Conservation (phyloP, 495 filamentous ascomycete genomes). For the Aspergillus taichungensis region DNA sequence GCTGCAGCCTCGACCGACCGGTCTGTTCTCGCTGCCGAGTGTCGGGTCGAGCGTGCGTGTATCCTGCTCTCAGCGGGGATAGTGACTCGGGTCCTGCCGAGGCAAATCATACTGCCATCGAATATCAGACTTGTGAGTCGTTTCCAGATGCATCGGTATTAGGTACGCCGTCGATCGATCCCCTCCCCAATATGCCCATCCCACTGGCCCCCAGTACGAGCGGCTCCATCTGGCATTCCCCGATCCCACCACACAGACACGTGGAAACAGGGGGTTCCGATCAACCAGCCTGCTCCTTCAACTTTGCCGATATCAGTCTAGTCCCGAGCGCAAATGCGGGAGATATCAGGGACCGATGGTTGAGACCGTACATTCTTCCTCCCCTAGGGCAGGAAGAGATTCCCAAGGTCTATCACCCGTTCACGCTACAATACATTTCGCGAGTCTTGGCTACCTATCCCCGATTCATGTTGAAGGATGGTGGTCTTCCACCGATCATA, state of each 20-base stretch:
- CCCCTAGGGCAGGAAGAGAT: constrained; percentile 19
- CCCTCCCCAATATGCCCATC: too few relatives aligned
- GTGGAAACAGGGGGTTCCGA: too few relatives aligned
- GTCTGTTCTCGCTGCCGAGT: constrained; percentile 28
- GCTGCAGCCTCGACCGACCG: constrained; percentile 28
- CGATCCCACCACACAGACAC: too few relatives aligned
- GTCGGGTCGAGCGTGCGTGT: constrained; percentile 21
- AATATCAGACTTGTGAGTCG: too few relatives aligned
- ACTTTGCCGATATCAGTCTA: constrained; percentile 11
- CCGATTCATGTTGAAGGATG: constrained; percentile 16
- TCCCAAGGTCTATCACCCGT: constrained; percentile 25
- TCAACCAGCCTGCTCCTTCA: neutral
- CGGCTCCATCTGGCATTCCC: too few relatives aligned
- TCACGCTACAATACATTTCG: constrained; percentile 28
- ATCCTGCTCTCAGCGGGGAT: constrained; percentile 2
- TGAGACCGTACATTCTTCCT: constrained; percentile 29
- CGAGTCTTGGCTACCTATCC: constrained; percentile 33
- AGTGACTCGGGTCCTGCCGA: too few relatives aligned
- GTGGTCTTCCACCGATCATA: constrained; percentile 29
- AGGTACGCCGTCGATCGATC: too few relatives aligned
- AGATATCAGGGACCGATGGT: constrained; percentile 25
- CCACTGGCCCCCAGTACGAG: too few relatives aligned
- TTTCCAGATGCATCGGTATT: too few relatives aligned
- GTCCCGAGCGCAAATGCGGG: constrained; percentile 30
- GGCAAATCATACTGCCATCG: too few relatives aligned